Conservation (phyloP, 2,329 filamentous ascomycete species). For the Aureobasidium melanogenum region DNA sequence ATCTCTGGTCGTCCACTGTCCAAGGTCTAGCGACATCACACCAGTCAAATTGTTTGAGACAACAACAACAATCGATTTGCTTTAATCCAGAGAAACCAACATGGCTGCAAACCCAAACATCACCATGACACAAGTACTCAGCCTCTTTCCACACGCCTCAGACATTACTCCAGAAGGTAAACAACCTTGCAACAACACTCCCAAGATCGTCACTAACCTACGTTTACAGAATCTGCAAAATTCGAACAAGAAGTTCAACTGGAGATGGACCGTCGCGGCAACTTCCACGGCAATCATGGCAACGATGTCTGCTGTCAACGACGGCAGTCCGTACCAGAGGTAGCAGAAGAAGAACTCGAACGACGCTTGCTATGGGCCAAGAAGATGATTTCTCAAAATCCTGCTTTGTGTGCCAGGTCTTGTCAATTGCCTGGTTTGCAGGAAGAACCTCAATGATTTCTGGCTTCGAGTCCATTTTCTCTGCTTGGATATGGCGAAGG, state of each 20-base stretch:
- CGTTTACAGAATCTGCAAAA: background rate
- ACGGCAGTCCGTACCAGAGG: background rate
- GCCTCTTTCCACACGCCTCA: background rate
- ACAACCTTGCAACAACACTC: background rate
- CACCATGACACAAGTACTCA: background rate
- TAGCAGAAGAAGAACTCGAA: slow-evolving; percentile 1
- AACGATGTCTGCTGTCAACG: background rate
- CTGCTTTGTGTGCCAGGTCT: background rate
- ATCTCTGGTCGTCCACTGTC: background rate
- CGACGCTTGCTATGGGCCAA: background rate
- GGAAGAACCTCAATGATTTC: background rate
- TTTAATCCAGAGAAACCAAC: no score
- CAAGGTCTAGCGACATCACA: background rate
- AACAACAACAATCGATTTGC: background rate
- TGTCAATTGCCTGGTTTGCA: background rate
- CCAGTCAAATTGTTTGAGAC: background rate
- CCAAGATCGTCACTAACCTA: background rate
- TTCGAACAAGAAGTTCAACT: background rate
- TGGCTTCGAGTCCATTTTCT: background rate
- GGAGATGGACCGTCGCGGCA: background rate
- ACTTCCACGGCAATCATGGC: background rate
- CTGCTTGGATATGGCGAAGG: background rate
- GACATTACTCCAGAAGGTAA: background rate
- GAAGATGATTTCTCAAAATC: background rate
- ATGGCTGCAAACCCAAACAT: background rate